Base-by-base conservation (phyloP, 176 grass and related monocot genomes). In the Otatea glauca region DNA sequence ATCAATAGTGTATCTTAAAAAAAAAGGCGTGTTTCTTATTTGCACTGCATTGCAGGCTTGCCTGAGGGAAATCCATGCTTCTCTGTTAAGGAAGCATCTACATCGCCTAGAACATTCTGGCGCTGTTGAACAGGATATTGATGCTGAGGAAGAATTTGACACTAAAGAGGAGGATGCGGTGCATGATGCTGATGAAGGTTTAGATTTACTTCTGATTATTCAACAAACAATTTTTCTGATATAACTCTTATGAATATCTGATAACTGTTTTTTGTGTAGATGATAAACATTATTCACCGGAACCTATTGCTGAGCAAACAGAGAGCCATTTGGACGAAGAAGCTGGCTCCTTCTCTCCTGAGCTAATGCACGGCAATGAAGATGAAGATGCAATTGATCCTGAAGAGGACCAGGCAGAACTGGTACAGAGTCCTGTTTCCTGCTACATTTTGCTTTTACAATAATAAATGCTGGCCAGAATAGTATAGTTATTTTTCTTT, bases 321-420 rank as follows among this genome's bases (percentile, higher is more conserved):
- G 86, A 89, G 68, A 61, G 56, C 44, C 71, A 84, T 67, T 74
- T 84, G 61, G 88, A 96, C 60, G 91, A 97, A 61, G 95, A 96
- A 51, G 77, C 79, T 70, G 96, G 93, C 12, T 99, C 96, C 27
- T 96, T 99, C 70, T 99, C 96, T 35, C 96, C 96, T 58, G 89
- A 95, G 86, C 82, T 99, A 67, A 88, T 89, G 91, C 96, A 99
- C 61, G 91, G 81, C 49, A 66, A 79, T 93, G 96, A 92, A 88
- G 91, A 94, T 43, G 96, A 95, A 86, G 93, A 86, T 78, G 96
- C 93, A 79, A 92, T 99, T 76, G 96, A 99, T 91, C 96, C 96
- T 89, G 96, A 94, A 59, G 93, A 94, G 88, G 96, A 99, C 85
- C 89, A 87, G 81, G 93, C 89, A 34, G 96, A 99, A 76, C 82